Conservation (phyloP, 2,329 filamentous ascomycete species). For the Trichoderma semiorbis region DNA sequence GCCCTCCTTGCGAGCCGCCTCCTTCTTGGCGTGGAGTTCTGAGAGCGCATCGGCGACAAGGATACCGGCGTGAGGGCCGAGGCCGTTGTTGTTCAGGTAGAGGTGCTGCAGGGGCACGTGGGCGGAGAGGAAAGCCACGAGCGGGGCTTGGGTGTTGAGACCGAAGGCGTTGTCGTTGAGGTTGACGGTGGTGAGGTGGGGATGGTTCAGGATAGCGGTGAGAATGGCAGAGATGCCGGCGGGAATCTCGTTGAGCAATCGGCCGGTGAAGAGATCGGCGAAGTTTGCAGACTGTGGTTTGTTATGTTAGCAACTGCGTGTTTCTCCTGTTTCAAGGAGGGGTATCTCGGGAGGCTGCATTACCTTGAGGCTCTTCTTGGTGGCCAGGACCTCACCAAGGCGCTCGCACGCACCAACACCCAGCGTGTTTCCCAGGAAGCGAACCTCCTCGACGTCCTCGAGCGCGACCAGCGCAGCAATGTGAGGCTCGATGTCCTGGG, state of each 20-base stretch:
- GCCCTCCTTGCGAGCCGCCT: conserved; percentile 67
- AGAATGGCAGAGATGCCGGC: conserved; percentile 82
- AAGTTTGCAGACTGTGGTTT: conserved; percentile 69
- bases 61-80: conserved; percentile 86
- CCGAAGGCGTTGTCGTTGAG: conserved; percentile 98
- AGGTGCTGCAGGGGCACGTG: conserved; percentile 91
- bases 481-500: conserved; percentile 80
- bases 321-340: neutral
- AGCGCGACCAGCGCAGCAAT: conserved; percentile 70
- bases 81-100: conserved; percentile 96
- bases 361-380: conserved; percentile 79
- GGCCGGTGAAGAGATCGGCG: conserved; percentile 95
- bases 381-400: conserved; percentile 76
- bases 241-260: conserved; percentile 90
- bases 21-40: conserved; percentile 79
- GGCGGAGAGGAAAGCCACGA: conserved; percentile 84
- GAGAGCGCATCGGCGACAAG: conserved; percentile 85
- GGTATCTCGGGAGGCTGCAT: conserved; percentile 25
- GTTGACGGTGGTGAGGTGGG: conserved; percentile 85
- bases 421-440: conserved; percentile 85
- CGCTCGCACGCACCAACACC: conserved; percentile 84
- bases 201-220: conserved; percentile 79
- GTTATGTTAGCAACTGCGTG: neutral
- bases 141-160: conserved; percentile 86
- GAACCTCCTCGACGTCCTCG: conserved; percentile 77